Percentiles rank a stretch among this genome's conserved stretches.
phyloP scores from a whole-genome alignment of 2,329 filamentous ascomycete genomes.

The Amesomyces nigricolor region DNA sequence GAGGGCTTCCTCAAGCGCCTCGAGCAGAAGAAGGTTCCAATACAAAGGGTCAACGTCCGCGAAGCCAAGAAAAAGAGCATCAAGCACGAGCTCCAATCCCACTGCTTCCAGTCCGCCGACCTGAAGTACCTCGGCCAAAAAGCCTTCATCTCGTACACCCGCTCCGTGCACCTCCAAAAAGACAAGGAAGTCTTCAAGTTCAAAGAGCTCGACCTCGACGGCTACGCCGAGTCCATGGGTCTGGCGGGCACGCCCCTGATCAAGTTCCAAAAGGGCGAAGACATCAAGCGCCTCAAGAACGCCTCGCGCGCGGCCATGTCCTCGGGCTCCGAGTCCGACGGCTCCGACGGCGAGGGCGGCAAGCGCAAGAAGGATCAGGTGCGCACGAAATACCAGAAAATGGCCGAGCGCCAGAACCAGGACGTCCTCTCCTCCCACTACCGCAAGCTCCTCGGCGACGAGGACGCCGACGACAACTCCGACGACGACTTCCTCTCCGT shows the following conservation, averaged over 20 bases:
- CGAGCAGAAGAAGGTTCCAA: slow-evolving; percentile 82
- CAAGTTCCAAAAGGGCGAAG: slow-evolving; percentile 85
- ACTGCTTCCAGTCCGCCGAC: slow-evolving; percentile 93
- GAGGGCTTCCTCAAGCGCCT: slow-evolving; percentile 81
- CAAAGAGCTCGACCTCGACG: slow-evolving; percentile 76
- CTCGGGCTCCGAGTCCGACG: slow-evolving; percentile 55
- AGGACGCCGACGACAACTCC: slow-evolving; percentile 38
- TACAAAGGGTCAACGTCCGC: slow-evolving; percentile 79
- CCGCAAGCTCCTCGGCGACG: slow-evolving; percentile 66
- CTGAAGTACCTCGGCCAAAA: slow-evolving; percentile 95
- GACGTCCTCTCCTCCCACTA: slow-evolving; percentile 94
- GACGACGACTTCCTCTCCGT: slow-evolving; percentile 76
- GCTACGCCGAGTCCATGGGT: slow-evolving; percentile 77
- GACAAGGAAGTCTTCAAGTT: slow-evolving; percentile 90
- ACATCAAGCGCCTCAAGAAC: slow-evolving; percentile 83
- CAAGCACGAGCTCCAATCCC: slow-evolving; percentile 77
- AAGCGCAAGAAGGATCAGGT: slow-evolving; percentile 65
- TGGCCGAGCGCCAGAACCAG: slow-evolving; percentile 97
- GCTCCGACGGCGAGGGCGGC: slow-evolving; percentile 39
- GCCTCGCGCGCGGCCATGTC: slow-evolving; percentile 63
- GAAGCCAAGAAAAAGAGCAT: slow-evolving; percentile 87
- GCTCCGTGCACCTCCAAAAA: slow-evolving; percentile 79
- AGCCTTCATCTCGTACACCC: slow-evolving; percentile 84
- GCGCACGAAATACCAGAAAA: slow-evolving; percentile 91
- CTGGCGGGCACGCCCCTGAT: slow-evolving; percentile 88